Percentiles rank a stretch among this genome's conserved stretches.
These are phyloP conservation scores for Cryptosporidium muris DNA, from an alignment of 169 alveolate genomes.

Conservation along the genomic window DNA sequence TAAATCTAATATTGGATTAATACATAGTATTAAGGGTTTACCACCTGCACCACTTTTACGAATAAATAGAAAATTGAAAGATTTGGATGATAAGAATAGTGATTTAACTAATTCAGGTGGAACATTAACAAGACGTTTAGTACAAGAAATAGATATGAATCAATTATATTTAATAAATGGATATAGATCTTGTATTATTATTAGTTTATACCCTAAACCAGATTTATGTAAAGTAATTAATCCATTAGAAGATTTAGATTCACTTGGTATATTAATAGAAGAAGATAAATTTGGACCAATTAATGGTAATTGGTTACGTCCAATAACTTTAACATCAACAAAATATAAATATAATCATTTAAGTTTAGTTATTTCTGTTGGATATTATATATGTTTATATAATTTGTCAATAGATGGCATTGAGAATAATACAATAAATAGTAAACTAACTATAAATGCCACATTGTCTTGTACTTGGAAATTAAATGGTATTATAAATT, in stretches of 20 bases:
- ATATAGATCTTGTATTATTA: slow-evolving; percentile 3
- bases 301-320: slow-evolving; percentile 44
- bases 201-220: slow-evolving; percentile 61
- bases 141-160: slow-evolving; percentile 28
- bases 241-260: slow-evolving; percentile 12
- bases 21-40: slow-evolving; percentile 26
- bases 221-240: slow-evolving; percentile 42
- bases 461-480: slow-evolving; percentile 15
- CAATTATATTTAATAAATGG: slow-evolving; percentile 48
- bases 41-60: slow-evolving; percentile 59
- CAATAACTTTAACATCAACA: not conserved
- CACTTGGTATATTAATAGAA: not conserved
- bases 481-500: slow-evolving; percentile 18
- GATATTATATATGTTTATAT: slow-evolving; percentile 22
- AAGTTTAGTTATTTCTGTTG: slow-evolving; percentile 14
- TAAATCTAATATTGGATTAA: slow-evolving; percentile 20
- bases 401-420: not conserved
- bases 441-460: slow-evolving; percentile 16
- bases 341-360: not conserved
- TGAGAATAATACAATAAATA: slow-evolving; percentile 4
- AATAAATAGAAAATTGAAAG: not conserved
- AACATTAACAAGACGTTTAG: not conserved
- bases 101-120: not conserved
- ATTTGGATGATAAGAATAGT: not conserved
- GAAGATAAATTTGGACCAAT: slow-evolving; percentile 7